These are phyloP conservation scores for Lippia alba DNA, from an alignment of 305 asterid genomes.

Conservation along the genomic window DNA sequence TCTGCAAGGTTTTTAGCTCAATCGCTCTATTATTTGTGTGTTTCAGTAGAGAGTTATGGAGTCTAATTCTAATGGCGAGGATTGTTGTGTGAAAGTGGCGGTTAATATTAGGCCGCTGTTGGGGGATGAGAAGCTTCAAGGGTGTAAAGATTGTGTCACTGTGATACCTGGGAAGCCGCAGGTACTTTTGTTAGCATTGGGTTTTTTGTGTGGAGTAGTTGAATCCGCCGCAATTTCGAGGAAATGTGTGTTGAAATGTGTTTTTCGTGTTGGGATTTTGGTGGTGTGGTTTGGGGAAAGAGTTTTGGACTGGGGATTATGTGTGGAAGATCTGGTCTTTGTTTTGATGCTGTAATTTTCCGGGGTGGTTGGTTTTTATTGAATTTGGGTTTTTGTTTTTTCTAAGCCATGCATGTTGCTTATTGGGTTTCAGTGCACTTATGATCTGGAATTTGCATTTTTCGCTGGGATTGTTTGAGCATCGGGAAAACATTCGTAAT, in stretches of 20 bases:
- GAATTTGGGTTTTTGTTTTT: constrained; percentile 3
- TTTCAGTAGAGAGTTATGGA: constrained; percentile 48
- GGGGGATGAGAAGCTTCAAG: constrained; percentile 95
- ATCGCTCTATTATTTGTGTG: constrained; percentile 6
- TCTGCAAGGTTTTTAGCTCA: constrained; percentile 14
- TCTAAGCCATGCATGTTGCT: constrained; percentile 43
- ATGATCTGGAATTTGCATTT: constrained; percentile 28
- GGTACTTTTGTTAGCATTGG: constrained; percentile 56
- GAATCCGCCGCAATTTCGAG: constrained; percentile 11
- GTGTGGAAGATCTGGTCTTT: constrained; percentile 50
- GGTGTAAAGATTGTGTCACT: constrained; percentile 94
- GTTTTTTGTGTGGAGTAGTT: constrained; percentile 11
- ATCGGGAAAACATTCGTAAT: neutral
- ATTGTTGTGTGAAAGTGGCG: constrained; percentile 98
- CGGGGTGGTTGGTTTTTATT: constrained; percentile 25
- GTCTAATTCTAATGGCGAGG: constrained; percentile 66
- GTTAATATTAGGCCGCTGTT: constrained; percentile 94
- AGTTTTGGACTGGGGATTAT: constrained; percentile 23
- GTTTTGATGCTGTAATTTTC: constrained; percentile 23
- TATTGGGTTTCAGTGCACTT: constrained; percentile 17
- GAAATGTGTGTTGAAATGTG: neutral
- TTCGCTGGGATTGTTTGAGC: constrained; percentile 15
- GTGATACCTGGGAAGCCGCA: constrained; percentile 89
- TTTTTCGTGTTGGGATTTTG: constrained; percentile 19
- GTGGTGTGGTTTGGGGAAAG: constrained; percentile 27